Evolutionary conservation across 257 asterid species (phyloP).

Genomic region (Rauvolfia tetraphylla): DNA sequence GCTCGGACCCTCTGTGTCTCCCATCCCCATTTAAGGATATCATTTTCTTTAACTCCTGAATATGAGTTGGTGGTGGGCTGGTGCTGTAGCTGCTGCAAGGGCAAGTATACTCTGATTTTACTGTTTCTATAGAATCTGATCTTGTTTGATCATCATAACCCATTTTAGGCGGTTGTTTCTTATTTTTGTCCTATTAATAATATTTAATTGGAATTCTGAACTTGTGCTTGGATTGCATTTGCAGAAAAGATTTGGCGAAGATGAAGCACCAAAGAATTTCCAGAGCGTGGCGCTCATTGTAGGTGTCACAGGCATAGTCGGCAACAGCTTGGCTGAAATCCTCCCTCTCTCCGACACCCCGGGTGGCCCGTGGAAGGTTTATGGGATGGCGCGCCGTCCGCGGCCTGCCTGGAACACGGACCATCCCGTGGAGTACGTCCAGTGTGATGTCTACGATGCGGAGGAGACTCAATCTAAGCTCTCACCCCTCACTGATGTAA

Average conservation of each 20-base stretch:
- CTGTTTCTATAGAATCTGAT: background rate
- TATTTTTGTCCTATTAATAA: background rate
- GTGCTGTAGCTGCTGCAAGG: slow-evolving; percentile 82
- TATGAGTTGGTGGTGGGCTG: slow-evolving; percentile 95
- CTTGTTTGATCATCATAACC: background rate
- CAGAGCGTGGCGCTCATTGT: slow-evolving; percentile 27
- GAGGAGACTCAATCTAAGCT: slow-evolving; percentile 16
- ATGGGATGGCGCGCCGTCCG: slow-evolving; percentile 29
- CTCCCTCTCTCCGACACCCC: slow-evolving; percentile 33
- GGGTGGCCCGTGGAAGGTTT: slow-evolving; percentile 31
- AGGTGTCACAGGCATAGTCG: slow-evolving; percentile 31
- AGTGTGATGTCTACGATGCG: slow-evolving; percentile 17
- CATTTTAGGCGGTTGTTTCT: background rate
- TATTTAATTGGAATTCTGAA: background rate
- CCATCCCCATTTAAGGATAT: background rate
- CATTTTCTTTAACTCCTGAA: background rate
- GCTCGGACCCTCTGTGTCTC: background rate
- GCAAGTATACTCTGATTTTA: slow-evolving; percentile 21
- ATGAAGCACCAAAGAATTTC: slow-evolving; percentile 15
- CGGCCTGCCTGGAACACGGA: slow-evolving; percentile 20
- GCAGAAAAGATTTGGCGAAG: slow-evolving; percentile 14
- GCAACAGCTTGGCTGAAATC: slow-evolving; percentile 27
- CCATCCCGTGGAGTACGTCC: slow-evolving; percentile 25
- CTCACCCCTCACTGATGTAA: slow-evolving; percentile 20
- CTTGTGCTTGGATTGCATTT: background rate